Evolutionary conservation across 345 rosid species (phyloP), one percentile per base, ranked within the genome.

Genomic region (Lagerstroemia speciosa): DNA sequence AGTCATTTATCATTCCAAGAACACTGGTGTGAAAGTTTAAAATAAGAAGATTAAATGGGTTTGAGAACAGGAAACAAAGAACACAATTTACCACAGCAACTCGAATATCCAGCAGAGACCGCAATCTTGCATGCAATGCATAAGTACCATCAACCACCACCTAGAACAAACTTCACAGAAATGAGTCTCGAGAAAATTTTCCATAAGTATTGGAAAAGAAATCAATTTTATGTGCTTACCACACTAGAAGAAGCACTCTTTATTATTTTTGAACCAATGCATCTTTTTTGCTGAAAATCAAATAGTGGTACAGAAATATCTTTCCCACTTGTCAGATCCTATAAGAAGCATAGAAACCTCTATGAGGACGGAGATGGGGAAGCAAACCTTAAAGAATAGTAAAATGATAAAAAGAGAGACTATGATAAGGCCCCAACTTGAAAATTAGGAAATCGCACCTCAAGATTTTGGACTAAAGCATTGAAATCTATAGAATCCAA

Each of bases 71-170:
- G 29, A 58, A 4, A 5, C 4, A 58, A 20, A 58, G 33, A 34
- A 74, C 57, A 64, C 41, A 37, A 66, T 40, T 74, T 79, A 95
- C 99, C 92, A 95, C 99, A 40, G 99, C 99, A 80, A 95, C 98
- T 74, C 98, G 96, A 75, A 95, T 95, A 80, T 95, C 99, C 74
- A 95, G 81, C 78, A 95, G 85, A 71, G 99, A 92, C 67, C 99
- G 96, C 82, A 95, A 78, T 79, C 88, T 88, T 67, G 98, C 81
- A 83, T 92, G 91, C 45, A 95, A 79, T 48, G 99, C 97, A 83
- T 92, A 95, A 2, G 98, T 88, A 53, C 99, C 99, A 83, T 95
- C 99, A 79, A 95, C 96, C 80, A 92, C 88, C 68, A 95, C 94
- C 99, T 95, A 70, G 69, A 74, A 69, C 43, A 62, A 70, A 40